Evolutionary conservation across 192 early-diverging fungal species (phyloP).

Genomic region (Entrophospora sp.): DNA sequence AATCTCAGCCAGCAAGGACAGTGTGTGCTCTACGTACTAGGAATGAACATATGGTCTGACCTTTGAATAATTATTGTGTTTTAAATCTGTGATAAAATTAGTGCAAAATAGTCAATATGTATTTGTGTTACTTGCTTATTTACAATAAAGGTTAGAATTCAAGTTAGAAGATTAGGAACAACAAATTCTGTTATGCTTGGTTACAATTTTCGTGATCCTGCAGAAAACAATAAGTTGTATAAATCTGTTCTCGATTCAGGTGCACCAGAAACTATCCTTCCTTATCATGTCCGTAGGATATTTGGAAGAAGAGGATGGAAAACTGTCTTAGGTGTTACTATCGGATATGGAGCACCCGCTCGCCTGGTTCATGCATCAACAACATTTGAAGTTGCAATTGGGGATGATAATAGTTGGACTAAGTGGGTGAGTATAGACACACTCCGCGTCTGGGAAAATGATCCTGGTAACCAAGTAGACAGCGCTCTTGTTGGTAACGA

Average conservation of each 20-base stretch:
- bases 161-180: neutral
- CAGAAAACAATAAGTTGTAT: neutral
- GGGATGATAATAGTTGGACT: constrained; percentile 5
- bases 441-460: neutral
- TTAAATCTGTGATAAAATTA: neutral
- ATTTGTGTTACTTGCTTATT: neutral
- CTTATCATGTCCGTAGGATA: neutral
- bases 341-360: constrained; percentile 1
- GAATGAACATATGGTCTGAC: constrained; percentile 8
- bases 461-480: constrained; percentile 3
- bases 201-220: constrained; percentile 4
- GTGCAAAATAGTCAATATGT: neutral
- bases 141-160: constrained; percentile 5
- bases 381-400: constrained; percentile 3
- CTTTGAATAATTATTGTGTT: constrained; percentile 9
- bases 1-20: neutral
- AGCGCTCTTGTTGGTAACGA: neutral
- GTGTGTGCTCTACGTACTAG: neutral
- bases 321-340: neutral
- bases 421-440: constrained; percentile 8
- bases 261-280: neutral
- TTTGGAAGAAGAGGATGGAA: neutral
- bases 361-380: neutral
- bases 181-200: neutral
- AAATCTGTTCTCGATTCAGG: constrained; percentile 2